These are phyloP conservation scores for Gynostemma pentaphyllum DNA, from an alignment of 306 rosid species.

Conservation along the genomic window DNA sequence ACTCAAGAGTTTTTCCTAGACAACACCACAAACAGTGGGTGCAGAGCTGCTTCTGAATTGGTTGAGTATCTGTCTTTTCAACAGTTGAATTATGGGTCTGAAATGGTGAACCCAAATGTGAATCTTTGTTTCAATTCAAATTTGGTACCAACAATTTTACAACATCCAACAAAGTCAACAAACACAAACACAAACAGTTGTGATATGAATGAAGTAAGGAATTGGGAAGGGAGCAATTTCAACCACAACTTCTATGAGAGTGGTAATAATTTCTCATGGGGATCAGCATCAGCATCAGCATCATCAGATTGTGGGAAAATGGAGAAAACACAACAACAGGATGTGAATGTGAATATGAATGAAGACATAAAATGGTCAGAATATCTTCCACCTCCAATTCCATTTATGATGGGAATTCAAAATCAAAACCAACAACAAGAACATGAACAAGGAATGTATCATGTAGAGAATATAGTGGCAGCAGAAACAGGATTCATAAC, in stretches of 20 bases:
- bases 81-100: constrained; percentile 31
- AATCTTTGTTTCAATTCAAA: constrained; percentile 21
- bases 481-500: constrained; percentile 17
- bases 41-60: constrained; percentile 44
- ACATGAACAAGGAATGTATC: constrained; percentile 15
- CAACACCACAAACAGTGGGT: constrained; percentile 21
- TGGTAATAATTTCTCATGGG: constrained; percentile 34
- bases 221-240: constrained; percentile 41
- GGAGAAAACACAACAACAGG: constrained; percentile 17
- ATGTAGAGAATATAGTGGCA: not conserved
- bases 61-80: constrained; percentile 45
- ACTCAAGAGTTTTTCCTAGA: constrained; percentile 53
- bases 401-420: constrained; percentile 35
- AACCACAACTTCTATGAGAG: not conserved
- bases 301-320: constrained; percentile 2
- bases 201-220: constrained; percentile 27
- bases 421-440: constrained; percentile 21
- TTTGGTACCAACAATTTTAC: constrained; percentile 15
- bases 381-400: constrained; percentile 40
- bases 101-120: constrained; percentile 24
- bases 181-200: constrained; percentile 30
- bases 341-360: not conserved
- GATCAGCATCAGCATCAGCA: too few species aligned
- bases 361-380: constrained; percentile 80
- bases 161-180: constrained; percentile 6